phyloP scores from a whole-genome alignment of 148 eudicot species.

The Amaranthus hypochondriacus region DNA sequence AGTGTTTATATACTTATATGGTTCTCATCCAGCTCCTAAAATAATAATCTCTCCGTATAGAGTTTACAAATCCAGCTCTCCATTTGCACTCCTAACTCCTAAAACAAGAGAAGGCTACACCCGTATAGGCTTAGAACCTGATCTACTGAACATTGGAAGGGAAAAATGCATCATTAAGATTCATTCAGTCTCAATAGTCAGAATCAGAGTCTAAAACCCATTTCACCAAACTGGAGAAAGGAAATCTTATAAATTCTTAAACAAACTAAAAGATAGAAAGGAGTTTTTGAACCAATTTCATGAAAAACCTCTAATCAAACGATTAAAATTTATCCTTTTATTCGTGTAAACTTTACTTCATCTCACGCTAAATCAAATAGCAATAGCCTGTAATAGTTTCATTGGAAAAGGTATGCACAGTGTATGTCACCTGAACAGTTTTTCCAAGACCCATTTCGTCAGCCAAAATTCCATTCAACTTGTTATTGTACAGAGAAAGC shows the following conservation, averaged over 20 bases:
- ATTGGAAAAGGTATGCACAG: conserved; percentile 1
- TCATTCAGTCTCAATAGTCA: too few relatives aligned
- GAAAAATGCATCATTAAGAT: too few relatives aligned
- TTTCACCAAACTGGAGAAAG: background rate
- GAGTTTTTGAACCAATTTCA: background rate
- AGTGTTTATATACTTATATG: too few relatives aligned
- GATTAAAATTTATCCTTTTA: background rate
- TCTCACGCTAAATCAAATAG: background rate
- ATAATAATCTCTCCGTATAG: too few relatives aligned
- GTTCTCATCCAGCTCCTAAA: too few relatives aligned
- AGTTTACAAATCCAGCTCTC: too few relatives aligned
- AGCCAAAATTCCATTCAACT: conserved; percentile 96
- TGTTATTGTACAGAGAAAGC: conserved; percentile 97
- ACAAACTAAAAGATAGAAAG: background rate
- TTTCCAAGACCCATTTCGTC: conserved; percentile 99
- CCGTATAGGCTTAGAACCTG: too few relatives aligned
- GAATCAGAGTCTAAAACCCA: background rate
- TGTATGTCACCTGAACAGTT: conserved; percentile 77
- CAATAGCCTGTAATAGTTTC: background rate
- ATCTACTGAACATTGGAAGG: too few relatives aligned
- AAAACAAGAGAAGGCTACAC: too few relatives aligned
- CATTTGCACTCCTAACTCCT: too few relatives aligned
- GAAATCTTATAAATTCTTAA: background rate
- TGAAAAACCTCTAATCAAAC: background rate
- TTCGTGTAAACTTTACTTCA: background rate